Conservation (phyloP, 306 rosid genomes). For the Vigna radiata region DNA sequence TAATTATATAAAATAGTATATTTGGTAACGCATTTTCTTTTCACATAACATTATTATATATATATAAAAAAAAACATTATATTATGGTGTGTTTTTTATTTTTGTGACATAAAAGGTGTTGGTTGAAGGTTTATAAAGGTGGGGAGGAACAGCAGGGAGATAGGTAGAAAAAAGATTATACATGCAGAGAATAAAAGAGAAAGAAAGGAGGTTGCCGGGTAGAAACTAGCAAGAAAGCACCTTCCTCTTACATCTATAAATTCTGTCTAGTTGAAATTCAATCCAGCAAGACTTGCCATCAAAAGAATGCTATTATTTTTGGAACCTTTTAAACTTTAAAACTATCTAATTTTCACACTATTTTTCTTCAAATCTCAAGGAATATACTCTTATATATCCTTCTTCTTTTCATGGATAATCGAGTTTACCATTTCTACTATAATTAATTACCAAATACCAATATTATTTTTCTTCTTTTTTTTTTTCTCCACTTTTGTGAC, state of each 20-base stretch:
- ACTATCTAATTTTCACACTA: neutral
- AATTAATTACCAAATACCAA: neutral
- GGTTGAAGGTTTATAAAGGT: neutral
- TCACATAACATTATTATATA: no score
- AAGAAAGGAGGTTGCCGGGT: neutral
- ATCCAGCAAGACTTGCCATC: neutral
- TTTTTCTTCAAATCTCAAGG: neutral
- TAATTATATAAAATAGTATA: no score
- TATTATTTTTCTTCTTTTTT: neutral
- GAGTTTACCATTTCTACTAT: neutral
- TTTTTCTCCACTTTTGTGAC: neutral
- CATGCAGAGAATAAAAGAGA: neutral
- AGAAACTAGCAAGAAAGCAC: conserved; percentile 2
- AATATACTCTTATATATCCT: neutral
- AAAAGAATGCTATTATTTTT: neutral
- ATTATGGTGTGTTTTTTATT: neutral
- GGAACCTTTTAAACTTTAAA: neutral
- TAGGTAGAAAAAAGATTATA: neutral
- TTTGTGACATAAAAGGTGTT: neutral
- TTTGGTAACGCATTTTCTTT: no score
- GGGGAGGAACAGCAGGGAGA: no score
- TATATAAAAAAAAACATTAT: neutral
- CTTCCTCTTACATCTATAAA: neutral
- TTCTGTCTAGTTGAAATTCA: conserved; percentile 1
- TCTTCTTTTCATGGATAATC: neutral